Evolutionary conservation across 202 grass and related monocot species (phyloP).

Genomic region (Setaria viridis): DNA sequence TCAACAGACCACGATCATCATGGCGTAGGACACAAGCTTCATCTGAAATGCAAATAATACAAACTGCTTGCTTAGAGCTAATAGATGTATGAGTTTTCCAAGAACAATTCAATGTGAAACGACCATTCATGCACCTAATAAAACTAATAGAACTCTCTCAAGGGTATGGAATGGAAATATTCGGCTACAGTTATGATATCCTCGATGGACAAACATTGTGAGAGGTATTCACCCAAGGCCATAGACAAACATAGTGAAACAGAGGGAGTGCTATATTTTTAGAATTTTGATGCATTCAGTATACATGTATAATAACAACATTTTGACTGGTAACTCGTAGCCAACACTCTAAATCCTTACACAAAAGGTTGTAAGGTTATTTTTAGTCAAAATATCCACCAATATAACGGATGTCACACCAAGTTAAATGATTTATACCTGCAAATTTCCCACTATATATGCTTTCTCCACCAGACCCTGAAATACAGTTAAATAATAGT

Average conservation of each 20-base stretch:
- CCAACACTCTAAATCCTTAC: constrained; percentile 8
- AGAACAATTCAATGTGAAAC: not conserved
- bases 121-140: not conserved
- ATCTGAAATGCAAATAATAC: constrained; percentile 76
- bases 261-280: not conserved
- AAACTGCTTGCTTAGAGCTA: not conserved
- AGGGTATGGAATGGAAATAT: not conserved
- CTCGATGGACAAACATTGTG: not conserved
- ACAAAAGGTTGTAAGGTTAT: not conserved
- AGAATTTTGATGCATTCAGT: not conserved
- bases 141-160: not conserved
- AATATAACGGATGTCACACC: constrained; percentile 22
- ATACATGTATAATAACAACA: not conserved
- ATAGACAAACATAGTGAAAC: not conserved
- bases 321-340: not conserved
- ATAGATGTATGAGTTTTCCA: not conserved
- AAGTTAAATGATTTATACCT: constrained; percentile 68
- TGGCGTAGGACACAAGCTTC: constrained; percentile 77
- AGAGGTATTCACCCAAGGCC: not conserved
- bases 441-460: constrained; percentile 83
- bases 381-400: not conserved
- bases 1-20: constrained; percentile 82
- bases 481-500: constrained; percentile 51
- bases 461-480: constrained; percentile 91
- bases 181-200: not conserved